A percentile compares a stretch with the other conserved stretches of the same genome.
phyloP scores from a whole-genome alignment of 2,329 filamentous ascomycete species.

The Acephala macrosclerotiorum region DNA sequence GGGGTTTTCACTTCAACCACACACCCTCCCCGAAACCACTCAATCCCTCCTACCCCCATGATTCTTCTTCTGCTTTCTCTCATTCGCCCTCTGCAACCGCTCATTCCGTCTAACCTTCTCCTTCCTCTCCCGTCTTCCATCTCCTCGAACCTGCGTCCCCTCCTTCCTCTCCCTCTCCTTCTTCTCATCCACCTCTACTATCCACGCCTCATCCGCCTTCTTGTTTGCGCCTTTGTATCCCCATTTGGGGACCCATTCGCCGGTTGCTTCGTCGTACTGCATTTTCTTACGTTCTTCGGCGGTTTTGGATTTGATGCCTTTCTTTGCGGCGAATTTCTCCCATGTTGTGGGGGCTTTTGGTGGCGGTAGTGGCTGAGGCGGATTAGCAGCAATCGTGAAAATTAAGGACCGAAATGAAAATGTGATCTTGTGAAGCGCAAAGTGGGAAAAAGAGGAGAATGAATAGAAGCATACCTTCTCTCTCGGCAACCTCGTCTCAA shows the following conservation, averaged over 20 bases:
- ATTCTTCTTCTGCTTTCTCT: conserved; percentile 52
- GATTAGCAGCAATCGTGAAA: too few species aligned
- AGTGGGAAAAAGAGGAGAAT: conserved; percentile 1
- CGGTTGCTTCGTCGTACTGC: conserved; percentile 82
- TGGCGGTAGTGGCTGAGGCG: conserved; percentile 77
- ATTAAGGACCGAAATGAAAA: too few species aligned
- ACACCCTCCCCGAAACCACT: neutral
- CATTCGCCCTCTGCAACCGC: conserved; percentile 72
- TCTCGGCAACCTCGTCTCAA: conserved; percentile 77
- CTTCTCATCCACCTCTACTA: conserved; percentile 89
- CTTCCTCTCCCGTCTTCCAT: conserved; percentile 68
- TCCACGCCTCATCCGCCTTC: conserved; percentile 82
- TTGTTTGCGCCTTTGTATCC: conserved; percentile 93
- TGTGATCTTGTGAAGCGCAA: neutral
- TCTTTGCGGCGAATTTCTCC: conserved; percentile 95
- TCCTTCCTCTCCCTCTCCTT: conserved; percentile 70
- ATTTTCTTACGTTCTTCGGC: conserved; percentile 79
- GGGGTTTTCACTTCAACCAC: too few species aligned
- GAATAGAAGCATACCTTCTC: conserved; percentile 66
- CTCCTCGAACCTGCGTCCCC: conserved; percentile 66
- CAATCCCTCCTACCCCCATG: conserved; percentile 23
- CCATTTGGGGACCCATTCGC: conserved; percentile 94
- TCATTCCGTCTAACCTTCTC: conserved; percentile 78
- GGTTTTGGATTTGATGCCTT: conserved; percentile 92
- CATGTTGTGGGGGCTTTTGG: conserved; percentile 89